Percentiles rank a stretch among this genome's conserved stretches.
Conservation (phyloP, 75 land plant species). For the Adiantum capillusveneris region DNA sequence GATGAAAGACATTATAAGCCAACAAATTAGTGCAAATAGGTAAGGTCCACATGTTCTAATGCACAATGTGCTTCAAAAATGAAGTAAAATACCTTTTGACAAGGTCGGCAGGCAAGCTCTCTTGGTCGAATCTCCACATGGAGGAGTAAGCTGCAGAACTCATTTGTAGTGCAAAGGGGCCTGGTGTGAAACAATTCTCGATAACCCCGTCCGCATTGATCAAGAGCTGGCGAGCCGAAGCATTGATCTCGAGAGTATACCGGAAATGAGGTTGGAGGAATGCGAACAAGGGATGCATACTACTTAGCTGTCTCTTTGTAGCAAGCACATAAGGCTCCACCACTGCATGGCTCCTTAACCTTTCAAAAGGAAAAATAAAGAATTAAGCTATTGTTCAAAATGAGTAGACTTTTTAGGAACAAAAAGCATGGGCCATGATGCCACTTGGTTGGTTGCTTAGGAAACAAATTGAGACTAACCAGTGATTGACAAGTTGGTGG, state of each 20-base stretch:
- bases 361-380: no score
- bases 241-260: constrained; percentile 83
- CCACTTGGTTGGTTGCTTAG: no score
- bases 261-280: constrained; percentile 76
- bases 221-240: constrained; percentile 58
- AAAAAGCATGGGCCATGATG: no score
- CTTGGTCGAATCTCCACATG: constrained; percentile 77
- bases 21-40: no score
- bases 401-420: no score
- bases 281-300: constrained; percentile 76
- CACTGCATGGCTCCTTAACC: constrained; percentile 71
- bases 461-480: no score
- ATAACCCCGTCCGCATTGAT: constrained; percentile 79
- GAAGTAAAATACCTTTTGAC: constrained; percentile 19
- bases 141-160: constrained; percentile 53
- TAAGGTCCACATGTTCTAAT: no score
- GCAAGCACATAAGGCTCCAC: constrained; percentile 78
- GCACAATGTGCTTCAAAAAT: no score
- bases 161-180: constrained; percentile 53
- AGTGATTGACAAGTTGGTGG: constrained; percentile 79
- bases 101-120: constrained; percentile 80
- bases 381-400: no score
- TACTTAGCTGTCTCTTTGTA: constrained; percentile 74
- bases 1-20: no score
- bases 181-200: constrained; percentile 77